phyloP scores from a whole-genome alignment of 768 basidiomycete genomes.

The Galerina sulciceps region DNA sequence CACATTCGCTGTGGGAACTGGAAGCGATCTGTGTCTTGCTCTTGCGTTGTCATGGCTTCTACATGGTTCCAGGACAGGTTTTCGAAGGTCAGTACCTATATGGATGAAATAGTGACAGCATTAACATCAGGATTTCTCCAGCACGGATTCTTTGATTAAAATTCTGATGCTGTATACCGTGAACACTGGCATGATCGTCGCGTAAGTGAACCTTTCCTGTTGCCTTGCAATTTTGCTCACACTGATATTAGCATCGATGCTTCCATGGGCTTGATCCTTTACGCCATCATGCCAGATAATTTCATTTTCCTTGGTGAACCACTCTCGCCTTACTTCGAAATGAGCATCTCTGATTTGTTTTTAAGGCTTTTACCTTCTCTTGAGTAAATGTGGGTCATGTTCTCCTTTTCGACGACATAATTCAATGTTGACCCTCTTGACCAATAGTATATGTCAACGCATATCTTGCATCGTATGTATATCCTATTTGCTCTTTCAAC shows the following conservation, averaged over 20 bases:
- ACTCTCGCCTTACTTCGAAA: not conserved
- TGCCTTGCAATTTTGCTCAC: too few relatives aligned
- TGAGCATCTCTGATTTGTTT: not conserved
- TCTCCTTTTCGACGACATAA: not conserved
- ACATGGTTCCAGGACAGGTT: conserved; percentile 53
- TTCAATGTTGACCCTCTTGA: not conserved
- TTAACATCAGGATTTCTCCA: conserved; percentile 19
- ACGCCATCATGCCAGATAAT: conserved; percentile 56
- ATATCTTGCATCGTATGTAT: conserved; percentile 49
- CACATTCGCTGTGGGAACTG: conserved; percentile 53
- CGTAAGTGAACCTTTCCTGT: conserved; percentile 34
- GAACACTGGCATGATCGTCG: conserved; percentile 54
- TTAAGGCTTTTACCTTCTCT: conserved; percentile 50
- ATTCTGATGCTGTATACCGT: conserved; percentile 54
- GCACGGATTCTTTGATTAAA: conserved; percentile 55
- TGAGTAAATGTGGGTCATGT: conserved; percentile 51
- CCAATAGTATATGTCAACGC: conserved; percentile 58
- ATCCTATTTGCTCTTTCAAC: not conserved
- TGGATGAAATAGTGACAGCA: not conserved
- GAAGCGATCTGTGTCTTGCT: conserved; percentile 56
- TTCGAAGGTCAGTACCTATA: conserved; percentile 38
- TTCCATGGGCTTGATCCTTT: conserved; percentile 47
- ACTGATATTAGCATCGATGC: conserved; percentile 44
- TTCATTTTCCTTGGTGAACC: conserved; percentile 54
- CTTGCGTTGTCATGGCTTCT: conserved; percentile 53